phyloP scores from a whole-genome alignment of 805 yeast genomes.

The Starmerella cellae region DNA sequence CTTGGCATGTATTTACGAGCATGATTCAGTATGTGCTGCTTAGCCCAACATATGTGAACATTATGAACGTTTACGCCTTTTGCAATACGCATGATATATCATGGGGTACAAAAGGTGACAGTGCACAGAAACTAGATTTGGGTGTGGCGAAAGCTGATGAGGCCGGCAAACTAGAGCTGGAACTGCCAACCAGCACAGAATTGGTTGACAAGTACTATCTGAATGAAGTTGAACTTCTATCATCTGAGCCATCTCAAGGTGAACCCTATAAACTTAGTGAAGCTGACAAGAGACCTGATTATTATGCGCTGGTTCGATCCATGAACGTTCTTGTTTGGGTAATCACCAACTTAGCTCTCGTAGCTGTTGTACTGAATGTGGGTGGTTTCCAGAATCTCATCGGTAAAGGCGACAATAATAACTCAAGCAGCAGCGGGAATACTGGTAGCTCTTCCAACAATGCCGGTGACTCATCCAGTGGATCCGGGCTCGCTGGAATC shows the following conservation, averaged over 20 bases:
- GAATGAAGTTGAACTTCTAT: slow-evolving; percentile 47
- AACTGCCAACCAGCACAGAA: slow-evolving; percentile 58
- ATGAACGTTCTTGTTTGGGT: slow-evolving; percentile 83
- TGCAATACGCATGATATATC: slow-evolving; percentile 93
- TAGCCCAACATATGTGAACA: slow-evolving; percentile 83
- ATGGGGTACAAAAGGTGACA: slow-evolving; percentile 93
- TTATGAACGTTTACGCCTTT: slow-evolving; percentile 84
- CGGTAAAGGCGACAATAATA: slow-evolving; percentile 2
- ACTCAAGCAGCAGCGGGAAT: no score
- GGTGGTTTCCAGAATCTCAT: slow-evolving; percentile 48
- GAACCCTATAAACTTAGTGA: slow-evolving; percentile 27
- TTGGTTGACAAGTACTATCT: slow-evolving; percentile 68
- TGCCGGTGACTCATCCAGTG: no score
- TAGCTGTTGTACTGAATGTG: slow-evolving; percentile 70
- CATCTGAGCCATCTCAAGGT: slow-evolving; percentile 25
- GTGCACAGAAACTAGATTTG: slow-evolving; percentile 47
- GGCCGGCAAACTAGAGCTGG: slow-evolving; percentile 53
- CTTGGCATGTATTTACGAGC: slow-evolving; percentile 84
- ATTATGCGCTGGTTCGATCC: slow-evolving; percentile 83
- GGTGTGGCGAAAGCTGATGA: slow-evolving; percentile 69
- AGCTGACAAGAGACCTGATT: slow-evolving; percentile 54
- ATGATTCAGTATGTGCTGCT: slow-evolving; percentile 70
- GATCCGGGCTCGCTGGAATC: no score
- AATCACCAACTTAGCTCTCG: slow-evolving; percentile 65
- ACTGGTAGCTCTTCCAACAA: no score